Conservation (phyloP, 2,329 filamentous ascomycete genomes). For the Chlorencoelia australis region DNA sequence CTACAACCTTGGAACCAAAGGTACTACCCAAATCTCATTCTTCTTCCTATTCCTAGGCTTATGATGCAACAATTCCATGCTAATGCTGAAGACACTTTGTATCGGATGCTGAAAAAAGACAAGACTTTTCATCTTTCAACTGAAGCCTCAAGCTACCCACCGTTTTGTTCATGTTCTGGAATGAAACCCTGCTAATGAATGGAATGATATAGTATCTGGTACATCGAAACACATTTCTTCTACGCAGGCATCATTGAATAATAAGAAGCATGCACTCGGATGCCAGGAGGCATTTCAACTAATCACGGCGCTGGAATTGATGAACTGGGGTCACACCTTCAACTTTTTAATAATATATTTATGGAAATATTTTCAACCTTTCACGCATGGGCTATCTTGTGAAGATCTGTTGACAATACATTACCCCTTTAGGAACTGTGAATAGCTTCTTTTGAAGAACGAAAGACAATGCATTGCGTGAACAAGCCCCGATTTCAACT, state of each 20-base stretch:
- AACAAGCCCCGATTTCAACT: background rate
- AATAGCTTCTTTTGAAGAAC: background rate
- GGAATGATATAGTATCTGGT: background rate
- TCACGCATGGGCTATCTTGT: no score
- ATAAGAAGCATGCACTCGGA: background rate
- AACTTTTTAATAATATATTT: no score
- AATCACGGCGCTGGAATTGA: background rate
- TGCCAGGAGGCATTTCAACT: background rate
- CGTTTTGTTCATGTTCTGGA: constrained; percentile 14
- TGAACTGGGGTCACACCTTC: no score
- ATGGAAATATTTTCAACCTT: no score
- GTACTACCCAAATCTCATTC: constrained; percentile 1
- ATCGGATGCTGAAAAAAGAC: constrained; percentile 51
- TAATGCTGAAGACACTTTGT: constrained; percentile 54
- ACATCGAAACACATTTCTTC: no score
- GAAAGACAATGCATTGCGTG: background rate
- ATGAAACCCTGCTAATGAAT: background rate
- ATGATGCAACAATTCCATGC: constrained; percentile 73
- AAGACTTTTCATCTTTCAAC: constrained; percentile 81
- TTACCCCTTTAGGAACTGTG: no score
- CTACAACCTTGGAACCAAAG: background rate
- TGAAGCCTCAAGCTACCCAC: constrained; percentile 38
- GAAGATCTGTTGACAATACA: background rate
- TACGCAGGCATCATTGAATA: constrained; percentile 2
- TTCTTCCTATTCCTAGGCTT: constrained; percentile 21